phyloP scores from a whole-genome alignment of 2,329 filamentous ascomycete genomes.

The Sclerotinia glacialis region DNA sequence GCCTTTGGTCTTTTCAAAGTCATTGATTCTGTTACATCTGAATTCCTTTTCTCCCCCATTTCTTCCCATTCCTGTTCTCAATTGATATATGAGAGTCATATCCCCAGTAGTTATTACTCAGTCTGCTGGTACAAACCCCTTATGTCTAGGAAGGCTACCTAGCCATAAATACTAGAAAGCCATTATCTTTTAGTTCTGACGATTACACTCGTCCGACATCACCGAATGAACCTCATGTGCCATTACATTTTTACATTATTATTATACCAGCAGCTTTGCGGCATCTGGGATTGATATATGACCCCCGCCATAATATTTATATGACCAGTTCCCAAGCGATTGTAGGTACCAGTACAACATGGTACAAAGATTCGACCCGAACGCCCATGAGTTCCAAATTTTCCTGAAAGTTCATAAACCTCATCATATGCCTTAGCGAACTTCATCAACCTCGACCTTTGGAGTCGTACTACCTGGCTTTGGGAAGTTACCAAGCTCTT shows the following conservation, averaged over 20 bases:
- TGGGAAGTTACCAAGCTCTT: slow-evolving; percentile 65
- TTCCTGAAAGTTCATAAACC: background rate
- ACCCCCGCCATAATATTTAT: slow-evolving; percentile 15
- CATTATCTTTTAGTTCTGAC: background rate
- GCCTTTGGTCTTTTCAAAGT: too few relatives aligned
- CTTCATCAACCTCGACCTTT: slow-evolving; percentile 29
- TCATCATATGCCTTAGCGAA: slow-evolving; percentile 36
- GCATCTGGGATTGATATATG: slow-evolving; percentile 15
- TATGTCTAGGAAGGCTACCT: background rate
- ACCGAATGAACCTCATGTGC: background rate
- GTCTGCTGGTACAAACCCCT: background rate
- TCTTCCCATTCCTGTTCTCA: background rate
- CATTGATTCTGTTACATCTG: background rate
- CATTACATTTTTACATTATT: slow-evolving; percentile 25
- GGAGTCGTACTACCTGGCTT: slow-evolving; percentile 29
- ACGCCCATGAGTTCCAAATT: slow-evolving; percentile 15
- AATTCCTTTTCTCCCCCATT: background rate
- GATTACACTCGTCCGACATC: background rate
- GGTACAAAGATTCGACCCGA: slow-evolving; percentile 17
- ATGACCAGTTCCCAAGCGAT: slow-evolving; percentile 22
- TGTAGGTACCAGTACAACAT: slow-evolving; percentile 20
- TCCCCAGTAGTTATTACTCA: background rate
- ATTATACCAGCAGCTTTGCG: slow-evolving; percentile 23
- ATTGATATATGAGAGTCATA: background rate
- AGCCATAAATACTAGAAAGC: background rate